These are phyloP conservation scores for Wallacemonas sp. DNA, from an alignment of 208 protist genomes.

Conservation along the genomic window DNA sequence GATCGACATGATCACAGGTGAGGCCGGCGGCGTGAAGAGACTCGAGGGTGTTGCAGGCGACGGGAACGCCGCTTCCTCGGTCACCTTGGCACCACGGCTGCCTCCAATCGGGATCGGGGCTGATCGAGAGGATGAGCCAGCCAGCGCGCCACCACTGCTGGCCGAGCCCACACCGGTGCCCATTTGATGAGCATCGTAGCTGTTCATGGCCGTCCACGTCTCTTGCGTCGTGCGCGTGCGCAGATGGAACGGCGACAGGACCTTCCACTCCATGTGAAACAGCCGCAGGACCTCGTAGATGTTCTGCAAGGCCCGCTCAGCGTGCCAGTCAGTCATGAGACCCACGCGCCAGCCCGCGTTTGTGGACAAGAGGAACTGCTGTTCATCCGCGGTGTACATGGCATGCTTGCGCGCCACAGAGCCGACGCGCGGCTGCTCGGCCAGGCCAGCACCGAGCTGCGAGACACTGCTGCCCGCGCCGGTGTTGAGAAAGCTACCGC, in stretches of 20 bases:
- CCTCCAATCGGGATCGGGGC: constrained; percentile 32
- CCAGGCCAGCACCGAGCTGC: constrained; percentile 41
- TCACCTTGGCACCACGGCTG: constrained; percentile 5
- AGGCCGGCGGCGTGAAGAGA: constrained; percentile 5
- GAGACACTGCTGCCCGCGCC: constrained; percentile 26
- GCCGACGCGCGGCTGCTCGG: constrained; percentile 65
- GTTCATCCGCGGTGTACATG: constrained; percentile 78
- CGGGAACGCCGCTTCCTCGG: too few species aligned
- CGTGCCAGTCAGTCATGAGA: constrained; percentile 83
- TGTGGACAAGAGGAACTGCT: constrained; percentile 78
- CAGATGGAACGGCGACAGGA: constrained; percentile 72
- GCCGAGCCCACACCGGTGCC: not conserved
- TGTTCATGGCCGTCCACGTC: constrained; percentile 53
- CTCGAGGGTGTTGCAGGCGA: too few species aligned
- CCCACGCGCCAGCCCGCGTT: constrained; percentile 90
- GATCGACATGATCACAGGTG: constrained; percentile 51
- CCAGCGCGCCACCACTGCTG: not conserved
- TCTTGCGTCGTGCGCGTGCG: constrained; percentile 52
- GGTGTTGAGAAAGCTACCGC: constrained; percentile 18
- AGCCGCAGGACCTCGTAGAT: constrained; percentile 69
- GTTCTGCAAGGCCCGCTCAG: constrained; percentile 37
- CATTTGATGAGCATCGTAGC: not conserved
- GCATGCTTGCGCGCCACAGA: constrained; percentile 76
- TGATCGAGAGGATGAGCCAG: constrained; percentile 9
- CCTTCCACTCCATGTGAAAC: constrained; percentile 87